Evolutionary conservation across 768 basidiomycete genomes (phyloP).

Genomic region (Tephrocybe sp.): DNA sequence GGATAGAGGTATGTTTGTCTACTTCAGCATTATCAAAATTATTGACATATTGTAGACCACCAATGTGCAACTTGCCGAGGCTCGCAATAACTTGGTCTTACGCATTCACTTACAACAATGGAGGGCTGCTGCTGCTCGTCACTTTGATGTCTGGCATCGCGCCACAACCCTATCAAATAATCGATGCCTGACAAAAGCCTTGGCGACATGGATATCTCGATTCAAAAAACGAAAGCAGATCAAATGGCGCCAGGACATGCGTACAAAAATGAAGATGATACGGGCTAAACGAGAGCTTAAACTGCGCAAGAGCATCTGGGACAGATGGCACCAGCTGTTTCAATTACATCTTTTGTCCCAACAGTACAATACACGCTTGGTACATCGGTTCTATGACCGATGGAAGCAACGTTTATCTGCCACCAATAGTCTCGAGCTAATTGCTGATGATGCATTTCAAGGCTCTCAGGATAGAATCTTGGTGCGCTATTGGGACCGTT

Average conservation of each 20-base stretch:
- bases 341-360: constrained; percentile 49
- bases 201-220: constrained; percentile 53
- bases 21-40: constrained; percentile 1
- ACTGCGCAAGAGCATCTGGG: constrained; percentile 58
- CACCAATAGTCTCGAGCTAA: constrained; percentile 41
- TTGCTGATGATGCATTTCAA: constrained; percentile 48
- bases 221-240: constrained; percentile 53
- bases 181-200: constrained; percentile 37
- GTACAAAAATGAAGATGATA: constrained; percentile 60
- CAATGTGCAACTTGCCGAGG: constrained; percentile 61
- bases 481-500: constrained; percentile 50
- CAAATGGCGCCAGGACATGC: constrained; percentile 70
- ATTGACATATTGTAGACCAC: constrained; percentile 51
- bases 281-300: constrained; percentile 53
- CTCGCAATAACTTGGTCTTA: constrained; percentile 63
- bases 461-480: constrained; percentile 34
- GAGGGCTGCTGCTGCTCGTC: constrained; percentile 40
- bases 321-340: constrained; percentile 61
- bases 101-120: constrained; percentile 60
- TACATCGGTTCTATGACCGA: constrained; percentile 38
- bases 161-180: constrained; percentile 42
- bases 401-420: constrained; percentile 51
- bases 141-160: constrained; percentile 36
- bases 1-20: constrained; percentile 64
- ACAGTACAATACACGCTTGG: constrained; percentile 43